phyloP scores from a whole-genome alignment of 2,329 filamentous ascomycete genomes.

The Metarhizium album region DNA sequence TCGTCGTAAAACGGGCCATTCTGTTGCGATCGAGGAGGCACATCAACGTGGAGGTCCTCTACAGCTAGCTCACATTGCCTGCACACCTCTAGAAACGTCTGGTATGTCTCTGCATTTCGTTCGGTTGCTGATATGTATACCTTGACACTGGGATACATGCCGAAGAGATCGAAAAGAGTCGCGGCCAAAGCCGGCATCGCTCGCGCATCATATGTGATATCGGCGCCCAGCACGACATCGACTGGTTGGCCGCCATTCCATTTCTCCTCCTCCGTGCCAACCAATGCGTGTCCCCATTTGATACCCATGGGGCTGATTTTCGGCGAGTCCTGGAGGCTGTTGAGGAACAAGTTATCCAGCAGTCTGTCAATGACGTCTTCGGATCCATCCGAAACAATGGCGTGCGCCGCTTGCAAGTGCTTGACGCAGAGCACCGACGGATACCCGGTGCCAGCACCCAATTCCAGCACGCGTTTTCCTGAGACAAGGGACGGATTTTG shows the following conservation, averaged over 20 bases:
- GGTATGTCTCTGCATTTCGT: slow-evolving; percentile 59
- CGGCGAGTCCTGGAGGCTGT: slow-evolving; percentile 43
- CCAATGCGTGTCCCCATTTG: slow-evolving; percentile 52
- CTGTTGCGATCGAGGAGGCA: slow-evolving; percentile 32
- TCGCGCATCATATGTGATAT: slow-evolving; percentile 64
- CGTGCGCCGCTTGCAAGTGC: slow-evolving; percentile 45
- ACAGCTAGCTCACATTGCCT: slow-evolving; percentile 33
- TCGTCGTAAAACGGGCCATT: slow-evolving; percentile 55
- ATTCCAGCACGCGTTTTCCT: slow-evolving; percentile 53
- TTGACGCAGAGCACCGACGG: slow-evolving; percentile 65
- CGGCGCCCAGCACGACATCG: slow-evolving; percentile 63
- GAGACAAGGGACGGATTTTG: slow-evolving; percentile 31
- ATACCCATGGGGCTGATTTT: slow-evolving; percentile 42
- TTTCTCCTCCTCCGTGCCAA: slow-evolving; percentile 44
- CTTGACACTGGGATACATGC: slow-evolving; percentile 40
- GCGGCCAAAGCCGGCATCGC: slow-evolving; percentile 53
- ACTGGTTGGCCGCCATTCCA: slow-evolving; percentile 37
- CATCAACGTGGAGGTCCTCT: slow-evolving; percentile 30
- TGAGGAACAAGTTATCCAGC: slow-evolving; percentile 57
- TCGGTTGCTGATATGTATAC: slow-evolving; percentile 62
- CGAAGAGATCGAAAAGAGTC: slow-evolving; percentile 53
- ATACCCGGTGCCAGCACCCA: slow-evolving; percentile 69
- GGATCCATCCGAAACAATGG: slow-evolving; percentile 64
- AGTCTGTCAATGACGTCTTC: slow-evolving; percentile 59
- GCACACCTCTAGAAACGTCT: slow-evolving; percentile 51